Percentiles rank a stretch among this genome's conserved stretches.
Evolutionary conservation across 2,329 filamentous ascomycete genomes (phyloP).

Genomic region (Arthrobotrys musiformis): DNA sequence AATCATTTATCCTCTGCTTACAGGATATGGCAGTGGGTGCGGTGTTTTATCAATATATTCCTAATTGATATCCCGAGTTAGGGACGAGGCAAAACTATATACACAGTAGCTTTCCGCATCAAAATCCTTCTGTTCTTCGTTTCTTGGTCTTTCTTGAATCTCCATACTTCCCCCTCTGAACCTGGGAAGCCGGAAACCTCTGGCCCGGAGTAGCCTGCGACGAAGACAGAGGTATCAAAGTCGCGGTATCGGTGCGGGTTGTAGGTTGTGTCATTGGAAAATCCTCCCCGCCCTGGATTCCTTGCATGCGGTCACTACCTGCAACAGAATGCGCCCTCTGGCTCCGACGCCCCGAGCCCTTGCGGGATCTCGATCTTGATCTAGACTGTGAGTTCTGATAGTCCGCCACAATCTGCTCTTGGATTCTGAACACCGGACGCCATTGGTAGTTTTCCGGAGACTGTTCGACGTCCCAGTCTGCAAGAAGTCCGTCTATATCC

Average conservation of each 20-base stretch:
- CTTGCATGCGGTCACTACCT: not conserved
- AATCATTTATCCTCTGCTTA: not conserved
- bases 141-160: constrained; percentile 60
- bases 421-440: constrained; percentile 23
- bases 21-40: not conserved
- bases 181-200: constrained; percentile 38
- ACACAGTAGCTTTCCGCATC: not conserved
- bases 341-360: not conserved
- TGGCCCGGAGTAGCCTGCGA: constrained; percentile 20
- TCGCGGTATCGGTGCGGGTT: constrained; percentile 14
- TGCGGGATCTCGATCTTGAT: constrained; percentile 21
- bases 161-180: constrained; percentile 58
- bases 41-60: not conserved
- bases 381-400: not conserved
- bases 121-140: constrained; percentile 47
- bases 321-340: not conserved
- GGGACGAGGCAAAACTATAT: not conserved
- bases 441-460: constrained; percentile 33
- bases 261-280: constrained; percentile 30
- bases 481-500: constrained; percentile 27
- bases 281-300: not conserved
- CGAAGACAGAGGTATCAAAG: not conserved
- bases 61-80: not conserved
- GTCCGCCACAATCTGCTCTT: not conserved
- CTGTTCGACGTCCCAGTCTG: constrained; percentile 33